Base-by-base conservation (phyloP, 1,139 yeast genomes). In the Blastobotrys persicus region DNA sequence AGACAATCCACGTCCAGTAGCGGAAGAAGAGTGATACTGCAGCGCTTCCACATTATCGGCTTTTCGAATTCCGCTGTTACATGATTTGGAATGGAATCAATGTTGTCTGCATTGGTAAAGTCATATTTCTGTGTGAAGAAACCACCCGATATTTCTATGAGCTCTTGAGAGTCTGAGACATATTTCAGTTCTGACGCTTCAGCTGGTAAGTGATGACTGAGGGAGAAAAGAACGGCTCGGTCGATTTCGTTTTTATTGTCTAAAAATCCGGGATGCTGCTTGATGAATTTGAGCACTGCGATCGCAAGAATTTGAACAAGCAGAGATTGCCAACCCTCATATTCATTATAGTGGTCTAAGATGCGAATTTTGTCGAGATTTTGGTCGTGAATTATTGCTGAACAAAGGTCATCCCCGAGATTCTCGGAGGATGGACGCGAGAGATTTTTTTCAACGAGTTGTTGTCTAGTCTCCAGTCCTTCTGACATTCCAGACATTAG, bases 1-100 rank as follows among this genome's bases (percentile, higher is more conserved):
- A 58, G 42, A 14, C 46, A 47, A 31, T 59, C 53, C 6, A 52
- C 52, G 4, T 54, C 37, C 33, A 52, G 40, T 16, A 59, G 31
- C 6, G 63, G 63, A 32, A 59, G 45, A 23, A 59, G 44, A 2
- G 62, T 59, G 26, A 59, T 46, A 37, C 59, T 50, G 45, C 63
- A 59, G 19, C 63, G 45, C 37, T 48, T 56, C 63, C 63, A 59
- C 4, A 43, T 11, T 12, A 37, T 37, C 9, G 18, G 41, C 7
- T 23, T n/a, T 20, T 48, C 48, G 7, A 19, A 35, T 3, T 31
- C n/a, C 1, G 40, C 17, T 4, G 44, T 34, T 9, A 9, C 9
- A 7, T 31, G 26, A 4, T 28, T 34, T 1, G 46, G 26, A 17
- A 44, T 18, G 14, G n/a, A 2, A 41, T 23, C 2, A 14, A 20